phyloP scores from a whole-genome alignment of 805 yeast species.

The Spathaspora sp. region DNA sequence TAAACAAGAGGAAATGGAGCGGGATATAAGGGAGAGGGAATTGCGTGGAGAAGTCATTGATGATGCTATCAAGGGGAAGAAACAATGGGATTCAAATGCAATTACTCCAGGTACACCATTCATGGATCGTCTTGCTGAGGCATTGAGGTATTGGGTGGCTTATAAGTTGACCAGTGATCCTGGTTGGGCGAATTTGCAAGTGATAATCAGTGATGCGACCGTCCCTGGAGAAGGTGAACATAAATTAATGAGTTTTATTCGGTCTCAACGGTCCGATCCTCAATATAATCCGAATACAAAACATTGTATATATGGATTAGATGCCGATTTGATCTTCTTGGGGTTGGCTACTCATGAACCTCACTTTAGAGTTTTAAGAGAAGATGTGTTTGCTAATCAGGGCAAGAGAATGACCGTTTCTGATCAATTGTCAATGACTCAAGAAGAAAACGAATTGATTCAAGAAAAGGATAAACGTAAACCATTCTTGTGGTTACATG shows the following conservation, averaged over 20 bases:
- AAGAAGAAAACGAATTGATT: constrained; percentile 47
- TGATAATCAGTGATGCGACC: constrained; percentile 89
- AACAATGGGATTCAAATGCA: constrained; percentile 92
- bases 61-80: constrained; percentile 65
- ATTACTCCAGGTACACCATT: constrained; percentile 99
- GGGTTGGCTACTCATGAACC: constrained; percentile 98
- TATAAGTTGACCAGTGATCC: constrained; percentile 86
- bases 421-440: constrained; percentile 56
- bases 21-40: constrained; percentile 56
- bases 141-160: constrained; percentile 88
- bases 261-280: constrained; percentile 84
- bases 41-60: constrained; percentile 73
- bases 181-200: constrained; percentile 88
- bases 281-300: constrained; percentile 87
- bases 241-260: constrained; percentile 92
- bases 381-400: constrained; percentile 90
- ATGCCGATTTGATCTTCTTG: constrained; percentile 94
- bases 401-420: constrained; percentile 41
- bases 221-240: constrained; percentile 99
- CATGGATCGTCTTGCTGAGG: constrained; percentile 83
- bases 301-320: constrained; percentile 96
- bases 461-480: constrained; percentile 50
- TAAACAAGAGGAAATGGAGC: constrained; percentile 67
- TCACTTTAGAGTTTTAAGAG: constrained; percentile 88
- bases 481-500: constrained; percentile 93